Evolutionary conservation across 495 filamentous ascomycete genomes (phyloP), one percentile per base, ranked within the genome.

Genomic region (Trypethelium eluteriae): DNA sequence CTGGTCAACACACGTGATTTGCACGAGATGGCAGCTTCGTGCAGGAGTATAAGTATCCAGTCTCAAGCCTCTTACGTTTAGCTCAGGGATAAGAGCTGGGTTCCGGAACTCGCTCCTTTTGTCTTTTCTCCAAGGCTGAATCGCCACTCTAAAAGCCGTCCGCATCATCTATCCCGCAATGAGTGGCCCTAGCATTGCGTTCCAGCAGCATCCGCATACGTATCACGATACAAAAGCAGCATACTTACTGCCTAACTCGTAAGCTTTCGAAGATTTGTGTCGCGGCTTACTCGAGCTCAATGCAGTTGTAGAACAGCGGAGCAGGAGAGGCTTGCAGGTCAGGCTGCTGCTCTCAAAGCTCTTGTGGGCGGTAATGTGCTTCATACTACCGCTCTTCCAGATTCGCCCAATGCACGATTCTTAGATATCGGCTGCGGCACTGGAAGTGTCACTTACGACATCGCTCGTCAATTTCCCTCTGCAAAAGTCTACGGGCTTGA

Each of bases 371-470:
- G 62, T 11, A 35, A 16, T 14, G 35, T 64, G 12, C 44, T 64
- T 11, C 62, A 64, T 38, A 46, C 62, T 18, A 12, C 35, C 1
- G 32, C 14, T 32, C 39, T 35, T 14, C 7, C n/a, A 16, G 16
- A 39, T 18, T 16, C 18, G 5, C 49, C 49, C 16, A 2, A 14
- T 3, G 44, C 25, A 47, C 62, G 62, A 3, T 44, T 64, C 18
- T 12, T 64, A 39, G 62, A 64, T 5, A 47, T 64, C 47, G 62
- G 62, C 35, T 64, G 62, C 25, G 62, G 62, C 12, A 64, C 62
- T 32, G 62, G 62, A 35, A n/a, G 12, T 9, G 39, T 46, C 11
- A 47, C 62, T 18, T 39, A 44, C 35, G 38, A 64, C 10, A 16
- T 64, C 25, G 62, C 36, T 16, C 38, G 38, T n/a, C 38, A 64